Percentiles rank a stretch among this genome's conserved stretches.
phyloP scores from a whole-genome alignment of 129 eudicot species.

The Helianthus annuus region DNA sequence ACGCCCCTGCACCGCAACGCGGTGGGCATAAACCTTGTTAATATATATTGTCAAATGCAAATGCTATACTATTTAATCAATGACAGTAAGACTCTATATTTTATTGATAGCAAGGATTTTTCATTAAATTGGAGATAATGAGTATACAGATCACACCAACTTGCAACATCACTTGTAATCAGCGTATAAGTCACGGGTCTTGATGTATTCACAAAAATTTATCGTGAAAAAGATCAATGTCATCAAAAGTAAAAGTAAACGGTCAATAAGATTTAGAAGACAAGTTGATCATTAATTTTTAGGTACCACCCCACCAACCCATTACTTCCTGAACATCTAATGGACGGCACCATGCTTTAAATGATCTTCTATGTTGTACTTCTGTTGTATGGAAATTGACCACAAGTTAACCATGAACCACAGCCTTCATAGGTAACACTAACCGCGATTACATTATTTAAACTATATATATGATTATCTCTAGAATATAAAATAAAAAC shows the following conservation, averaged over 20 bases:
- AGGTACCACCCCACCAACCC: conserved; percentile 13
- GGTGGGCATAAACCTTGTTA: no score
- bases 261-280: background rate
- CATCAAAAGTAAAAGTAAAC: background rate
- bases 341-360: conserved; percentile 27
- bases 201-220: background rate
- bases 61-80: background rate
- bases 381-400: conserved; percentile 26
- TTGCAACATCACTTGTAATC: background rate
- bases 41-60: background rate
- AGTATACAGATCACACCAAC: no score
- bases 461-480: background rate
- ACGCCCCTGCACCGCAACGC: no score
- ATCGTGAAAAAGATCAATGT: background rate
- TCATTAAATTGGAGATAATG: no score
- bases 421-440: conserved; percentile 28
- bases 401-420: conserved; percentile 26
- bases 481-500: background rate
- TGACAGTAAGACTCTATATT: background rate
- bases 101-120: no score
- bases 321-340: conserved; percentile 18
- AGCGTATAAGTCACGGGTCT: background rate
- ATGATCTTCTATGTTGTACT: conserved; percentile 13
- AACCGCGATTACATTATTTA: conserved; percentile 20
- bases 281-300: conserved; percentile 25